A percentile compares a stretch with the other conserved stretches of the same genome.
Evolutionary conservation across 2,329 filamentous ascomycete species (phyloP).

Genomic region (Nigrospora osmanthi): DNA sequence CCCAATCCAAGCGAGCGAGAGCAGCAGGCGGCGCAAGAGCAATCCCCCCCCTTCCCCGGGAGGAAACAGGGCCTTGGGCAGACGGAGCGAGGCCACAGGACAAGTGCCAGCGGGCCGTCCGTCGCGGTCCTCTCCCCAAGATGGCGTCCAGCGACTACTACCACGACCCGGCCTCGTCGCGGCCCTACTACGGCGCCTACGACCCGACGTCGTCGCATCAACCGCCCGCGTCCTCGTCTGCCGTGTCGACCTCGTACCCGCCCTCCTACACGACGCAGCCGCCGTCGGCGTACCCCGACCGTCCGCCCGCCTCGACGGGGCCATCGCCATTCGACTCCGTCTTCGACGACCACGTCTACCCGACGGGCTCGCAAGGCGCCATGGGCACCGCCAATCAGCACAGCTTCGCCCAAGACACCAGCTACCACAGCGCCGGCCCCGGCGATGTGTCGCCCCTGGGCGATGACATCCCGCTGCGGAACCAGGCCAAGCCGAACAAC

Average conservation of each 20-base stretch:
- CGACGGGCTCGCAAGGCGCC: slow-evolving; percentile 35
- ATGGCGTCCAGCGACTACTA: slow-evolving; percentile 66
- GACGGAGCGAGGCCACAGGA: too few relatives aligned
- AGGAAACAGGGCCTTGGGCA: too few relatives aligned
- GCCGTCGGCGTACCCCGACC: slow-evolving; percentile 23
- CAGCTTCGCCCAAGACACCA: slow-evolving; percentile 44
- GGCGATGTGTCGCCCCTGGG: slow-evolving; percentile 30
- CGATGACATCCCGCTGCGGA: slow-evolving; percentile 51
- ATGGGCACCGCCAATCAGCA: slow-evolving; percentile 25
- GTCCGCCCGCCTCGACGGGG: slow-evolving; percentile 17
- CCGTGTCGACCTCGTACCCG: slow-evolving; percentile 33
- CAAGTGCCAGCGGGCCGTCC: too few relatives aligned
- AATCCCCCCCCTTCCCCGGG: too few relatives aligned
- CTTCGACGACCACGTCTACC: slow-evolving; percentile 62
- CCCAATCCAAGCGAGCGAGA: too few relatives aligned
- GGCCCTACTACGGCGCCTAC: slow-evolving; percentile 29
- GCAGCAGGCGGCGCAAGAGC: too few relatives aligned
- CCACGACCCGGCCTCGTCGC: slow-evolving; percentile 30
- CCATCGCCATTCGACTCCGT: slow-evolving; percentile 56
- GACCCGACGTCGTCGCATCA: slow-evolving; percentile 17
- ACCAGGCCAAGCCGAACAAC: slow-evolving; percentile 33
- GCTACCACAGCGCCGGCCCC: slow-evolving; percentile 43
- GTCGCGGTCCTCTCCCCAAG: slow-evolving; percentile 11
- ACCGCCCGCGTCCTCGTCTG: slow-evolving; percentile 24
- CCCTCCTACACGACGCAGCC: slow-evolving; percentile 30